Evolutionary conservation across 306 rosid species (phyloP).

Genomic region (Malus asiatica): DNA sequence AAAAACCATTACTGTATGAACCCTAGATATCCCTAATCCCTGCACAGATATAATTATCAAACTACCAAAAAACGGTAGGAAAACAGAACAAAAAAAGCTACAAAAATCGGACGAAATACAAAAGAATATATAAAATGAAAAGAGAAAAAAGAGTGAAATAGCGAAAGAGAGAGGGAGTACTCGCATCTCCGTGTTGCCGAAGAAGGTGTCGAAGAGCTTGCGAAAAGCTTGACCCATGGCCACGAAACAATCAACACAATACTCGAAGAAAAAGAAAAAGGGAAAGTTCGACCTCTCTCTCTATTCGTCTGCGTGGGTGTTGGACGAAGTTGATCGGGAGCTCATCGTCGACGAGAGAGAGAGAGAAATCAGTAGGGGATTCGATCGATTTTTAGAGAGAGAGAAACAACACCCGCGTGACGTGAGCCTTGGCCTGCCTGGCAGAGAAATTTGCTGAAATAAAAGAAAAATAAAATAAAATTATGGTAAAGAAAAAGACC

Average conservation of each 20-base stretch:
- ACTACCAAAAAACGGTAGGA: background rate
- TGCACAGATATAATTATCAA: background rate
- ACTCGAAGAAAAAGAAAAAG: background rate
- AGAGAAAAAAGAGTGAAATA: background rate
- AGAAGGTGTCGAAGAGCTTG: slow-evolving; percentile 56
- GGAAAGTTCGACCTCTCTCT: background rate
- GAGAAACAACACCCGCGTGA: background rate
- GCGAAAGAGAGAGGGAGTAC: slow-evolving; percentile 14
- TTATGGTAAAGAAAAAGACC: background rate
- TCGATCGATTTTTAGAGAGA: background rate
- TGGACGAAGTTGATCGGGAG: background rate
- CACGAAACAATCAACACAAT: background rate
- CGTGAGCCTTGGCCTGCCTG: background rate
- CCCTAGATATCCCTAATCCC: slow-evolving; percentile 2
- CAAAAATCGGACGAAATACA: background rate
- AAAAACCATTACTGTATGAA: background rate
- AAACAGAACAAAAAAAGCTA: background rate
- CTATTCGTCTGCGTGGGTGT: background rate
- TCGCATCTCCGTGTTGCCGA: slow-evolving; percentile 65
- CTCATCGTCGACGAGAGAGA: background rate
- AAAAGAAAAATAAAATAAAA: background rate
- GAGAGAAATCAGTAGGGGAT: background rate
- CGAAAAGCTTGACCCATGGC: slow-evolving; percentile 60
- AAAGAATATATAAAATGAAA: background rate
- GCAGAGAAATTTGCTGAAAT: background rate